These are phyloP conservation scores for Aphanomyces euteiches DNA, from an alignment of 352 stramenopile genomes.

Conservation along the genomic window DNA sequence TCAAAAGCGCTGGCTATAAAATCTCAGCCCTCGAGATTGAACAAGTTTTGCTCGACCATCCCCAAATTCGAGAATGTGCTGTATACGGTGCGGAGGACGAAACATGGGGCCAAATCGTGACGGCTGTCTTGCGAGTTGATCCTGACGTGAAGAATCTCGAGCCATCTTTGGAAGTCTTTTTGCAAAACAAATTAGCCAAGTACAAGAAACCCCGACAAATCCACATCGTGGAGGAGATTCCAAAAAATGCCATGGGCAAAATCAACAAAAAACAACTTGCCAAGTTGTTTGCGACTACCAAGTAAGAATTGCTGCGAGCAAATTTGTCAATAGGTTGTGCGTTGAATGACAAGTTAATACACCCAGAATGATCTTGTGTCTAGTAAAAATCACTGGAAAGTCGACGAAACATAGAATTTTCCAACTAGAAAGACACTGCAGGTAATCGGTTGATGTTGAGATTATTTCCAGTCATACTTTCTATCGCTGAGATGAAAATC, in stretches of 20 bases:
- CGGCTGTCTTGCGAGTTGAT: conserved; percentile 38
- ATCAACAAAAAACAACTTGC: conserved; percentile 89
- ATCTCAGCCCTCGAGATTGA: conserved; percentile 90
- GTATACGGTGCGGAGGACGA: conserved; percentile 84
- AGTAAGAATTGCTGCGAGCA: too few relatives aligned
- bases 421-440: too few relatives aligned
- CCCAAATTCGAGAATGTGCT: conserved; percentile 70
- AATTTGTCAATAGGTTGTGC: too few relatives aligned
- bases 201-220: conserved; percentile 80
- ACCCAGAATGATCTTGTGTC: too few relatives aligned
- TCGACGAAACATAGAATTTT: too few relatives aligned
- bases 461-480: too few relatives aligned
- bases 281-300: too few relatives aligned
- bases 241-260: conserved; percentile 92
- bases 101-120: conserved; percentile 80
- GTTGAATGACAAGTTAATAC: too few relatives aligned
- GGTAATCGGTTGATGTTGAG: too few relatives aligned
- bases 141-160: conserved; percentile 21
- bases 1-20: conserved; percentile 91
- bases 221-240: conserved; percentile 76
- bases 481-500: too few relatives aligned
- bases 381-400: too few relatives aligned
- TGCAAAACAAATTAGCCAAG: conserved; percentile 56
- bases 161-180: conserved; percentile 48
- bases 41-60: conserved; percentile 75